Percentiles rank a stretch among this genome's conserved stretches.
These are phyloP conservation scores for Starmerella floricola DNA, from an alignment of 805 yeast species.

Conservation along the genomic window DNA sequence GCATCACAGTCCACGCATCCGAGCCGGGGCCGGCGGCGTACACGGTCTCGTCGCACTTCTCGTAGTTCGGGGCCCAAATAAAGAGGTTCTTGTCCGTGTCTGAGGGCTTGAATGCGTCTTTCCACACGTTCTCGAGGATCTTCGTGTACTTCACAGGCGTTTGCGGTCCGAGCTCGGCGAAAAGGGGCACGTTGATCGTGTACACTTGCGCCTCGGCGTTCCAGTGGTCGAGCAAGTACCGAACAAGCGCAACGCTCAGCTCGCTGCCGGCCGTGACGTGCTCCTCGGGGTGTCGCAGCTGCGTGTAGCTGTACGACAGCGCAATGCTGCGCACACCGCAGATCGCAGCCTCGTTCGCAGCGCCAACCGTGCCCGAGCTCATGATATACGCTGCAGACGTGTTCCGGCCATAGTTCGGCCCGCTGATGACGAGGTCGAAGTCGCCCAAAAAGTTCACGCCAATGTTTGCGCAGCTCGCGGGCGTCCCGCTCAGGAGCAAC, in stretches of 20 bases:
- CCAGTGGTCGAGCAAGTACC: slow-evolving; percentile 52
- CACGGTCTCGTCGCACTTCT: slow-evolving; percentile 46
- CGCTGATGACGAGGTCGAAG: slow-evolving; percentile 79
- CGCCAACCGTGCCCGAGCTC: slow-evolving; percentile 93
- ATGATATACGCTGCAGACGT: slow-evolving; percentile 78
- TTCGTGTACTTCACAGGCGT: slow-evolving; percentile 65
- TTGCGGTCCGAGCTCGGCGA: slow-evolving; percentile 39
- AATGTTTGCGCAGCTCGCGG: slow-evolving; percentile 88
- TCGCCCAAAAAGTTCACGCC: slow-evolving; percentile 57
- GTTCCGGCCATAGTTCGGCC: slow-evolving; percentile 93
- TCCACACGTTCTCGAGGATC: slow-evolving; percentile 74
- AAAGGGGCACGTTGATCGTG: slow-evolving; percentile 73
- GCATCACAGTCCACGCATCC: slow-evolving; percentile 60
- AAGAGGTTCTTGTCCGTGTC: slow-evolving; percentile 28
- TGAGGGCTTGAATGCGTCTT: slow-evolving; percentile 39
- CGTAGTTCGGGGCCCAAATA: slow-evolving; percentile 77
- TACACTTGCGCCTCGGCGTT: slow-evolving; percentile 50
- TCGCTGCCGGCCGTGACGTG: slow-evolving; percentile 53
- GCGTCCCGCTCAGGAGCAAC: slow-evolving; percentile 83
- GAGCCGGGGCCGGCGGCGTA: slow-evolving; percentile 35
- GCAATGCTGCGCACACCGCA: slow-evolving; percentile 57
- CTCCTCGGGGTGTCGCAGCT: slow-evolving; percentile 37
- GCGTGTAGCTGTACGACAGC: slow-evolving; percentile 68
- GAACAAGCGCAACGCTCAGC: slow-evolving; percentile 51
- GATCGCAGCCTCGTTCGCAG: slow-evolving; percentile 86